Percentiles rank a stretch among this genome's conserved stretches.
Evolutionary conservation across 148 eudicot species (phyloP).

Genomic region (Chenopodium suecicum): DNA sequence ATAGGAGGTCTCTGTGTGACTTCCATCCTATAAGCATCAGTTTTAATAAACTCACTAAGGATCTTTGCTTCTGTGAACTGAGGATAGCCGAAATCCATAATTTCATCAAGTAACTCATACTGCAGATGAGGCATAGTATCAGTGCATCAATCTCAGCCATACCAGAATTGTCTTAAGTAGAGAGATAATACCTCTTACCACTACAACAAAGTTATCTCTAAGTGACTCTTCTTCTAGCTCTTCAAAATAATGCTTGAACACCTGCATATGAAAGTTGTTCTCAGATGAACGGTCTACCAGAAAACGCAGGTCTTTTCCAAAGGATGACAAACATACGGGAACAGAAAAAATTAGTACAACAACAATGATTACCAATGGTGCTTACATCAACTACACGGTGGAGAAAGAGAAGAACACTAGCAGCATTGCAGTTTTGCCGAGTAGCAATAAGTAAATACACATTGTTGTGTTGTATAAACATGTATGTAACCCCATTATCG

Average conservation of each 20-base stretch:
- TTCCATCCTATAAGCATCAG: slow-evolving; percentile 99
- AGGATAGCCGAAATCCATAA: slow-evolving; percentile 99
- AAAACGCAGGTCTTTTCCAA: not conserved
- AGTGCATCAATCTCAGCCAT: slow-evolving; percentile 9
- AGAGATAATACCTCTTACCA: slow-evolving; percentile 57
- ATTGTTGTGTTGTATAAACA: slow-evolving; percentile 93
- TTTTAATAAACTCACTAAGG: slow-evolving; percentile 92
- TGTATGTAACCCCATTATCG: slow-evolving; percentile 87
- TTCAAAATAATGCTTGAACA: slow-evolving; percentile 96
- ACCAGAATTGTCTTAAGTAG: not conserved
- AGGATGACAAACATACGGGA: not conserved
- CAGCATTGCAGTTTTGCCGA: slow-evolving; percentile 96
- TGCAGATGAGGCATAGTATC: slow-evolving; percentile 32
- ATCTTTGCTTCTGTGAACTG: slow-evolving; percentile 97
- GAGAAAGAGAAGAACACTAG: slow-evolving; percentile 83
- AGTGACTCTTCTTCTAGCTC: slow-evolving; percentile 97
- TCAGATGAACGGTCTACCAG: slow-evolving; percentile 5
- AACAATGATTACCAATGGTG: slow-evolving; percentile 12
- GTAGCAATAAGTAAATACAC: slow-evolving; percentile 83
- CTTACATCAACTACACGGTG: slow-evolving; percentile 74
- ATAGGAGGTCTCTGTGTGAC: slow-evolving; percentile 96
- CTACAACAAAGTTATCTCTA: slow-evolving; percentile 96
- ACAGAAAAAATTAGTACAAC: not conserved
- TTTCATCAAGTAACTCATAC: slow-evolving; percentile 97
- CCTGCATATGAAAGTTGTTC: slow-evolving; percentile 45